Evolutionary conservation across 2,329 filamentous ascomycete genomes (phyloP).

Genomic region (Alternaria novae-zelandiae): DNA sequence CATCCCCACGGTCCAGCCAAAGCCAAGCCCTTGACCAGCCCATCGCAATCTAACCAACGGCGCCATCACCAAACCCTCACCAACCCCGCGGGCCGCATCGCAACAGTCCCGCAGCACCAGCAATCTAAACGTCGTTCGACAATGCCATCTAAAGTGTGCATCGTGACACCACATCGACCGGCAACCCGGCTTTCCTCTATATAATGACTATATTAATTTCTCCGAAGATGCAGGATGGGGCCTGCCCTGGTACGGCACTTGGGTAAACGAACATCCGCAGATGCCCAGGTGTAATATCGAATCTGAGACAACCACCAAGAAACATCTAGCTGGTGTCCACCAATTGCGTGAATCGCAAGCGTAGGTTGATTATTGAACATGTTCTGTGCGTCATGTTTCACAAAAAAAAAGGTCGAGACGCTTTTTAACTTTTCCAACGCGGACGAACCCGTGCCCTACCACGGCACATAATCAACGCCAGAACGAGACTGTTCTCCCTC

Average conservation of each 20-base stretch:
- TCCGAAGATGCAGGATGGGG: conserved; percentile 15
- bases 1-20: background rate
- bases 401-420: conserved; percentile 1
- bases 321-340: conserved; percentile 18
- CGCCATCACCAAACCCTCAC: background rate
- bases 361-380: background rate
- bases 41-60: conserved; percentile 14
- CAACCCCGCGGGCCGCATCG: background rate
- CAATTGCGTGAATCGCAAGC: conserved; percentile 19
- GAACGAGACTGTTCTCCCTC: background rate
- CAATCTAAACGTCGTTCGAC: background rate
- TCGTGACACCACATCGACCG: background rate
- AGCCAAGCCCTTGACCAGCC: conserved; percentile 11
- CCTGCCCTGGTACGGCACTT: background rate
- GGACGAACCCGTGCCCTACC: background rate
- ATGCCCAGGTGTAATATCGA: conserved; percentile 10
- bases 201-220: conserved; percentile 28
- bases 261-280: conserved; percentile 7
- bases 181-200: conserved; percentile 14
- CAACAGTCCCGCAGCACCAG: background rate
- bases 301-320: conserved; percentile 21
- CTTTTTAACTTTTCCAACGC: conserved; percentile 8
- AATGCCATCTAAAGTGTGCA: background rate
- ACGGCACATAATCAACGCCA: background rate
- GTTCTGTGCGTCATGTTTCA: conserved; percentile 18